A percentile compares a stretch with the other conserved stretches of the same genome.
Conservation (phyloP, 2,329 filamentous ascomycete genomes). For the Fusarium incarnatum region DNA sequence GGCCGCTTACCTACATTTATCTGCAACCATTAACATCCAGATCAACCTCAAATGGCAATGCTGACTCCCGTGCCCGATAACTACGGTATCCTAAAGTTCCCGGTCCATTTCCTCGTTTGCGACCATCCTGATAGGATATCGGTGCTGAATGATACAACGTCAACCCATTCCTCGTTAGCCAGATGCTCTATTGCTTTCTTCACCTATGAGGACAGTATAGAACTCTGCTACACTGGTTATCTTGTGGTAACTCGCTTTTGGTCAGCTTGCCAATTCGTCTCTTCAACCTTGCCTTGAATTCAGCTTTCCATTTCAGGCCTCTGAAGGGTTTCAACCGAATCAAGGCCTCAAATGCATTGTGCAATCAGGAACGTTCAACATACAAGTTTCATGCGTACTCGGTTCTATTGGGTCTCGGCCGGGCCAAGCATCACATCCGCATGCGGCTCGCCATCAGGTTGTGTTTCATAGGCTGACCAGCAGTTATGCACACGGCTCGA, state of each 20-base stretch:
- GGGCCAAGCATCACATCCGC: slow-evolving; percentile 26
- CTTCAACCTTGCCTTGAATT: background rate
- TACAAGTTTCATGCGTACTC: slow-evolving; percentile 13
- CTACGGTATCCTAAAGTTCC: background rate
- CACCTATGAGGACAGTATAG: slow-evolving; percentile 2
- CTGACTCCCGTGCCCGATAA: slow-evolving; percentile 7
- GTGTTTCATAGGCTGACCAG: slow-evolving; percentile 31
- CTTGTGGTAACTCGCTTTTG: background rate
- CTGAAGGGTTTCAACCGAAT: slow-evolving; percentile 1
- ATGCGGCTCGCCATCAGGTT: slow-evolving; percentile 41
- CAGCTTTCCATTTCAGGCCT: slow-evolving; percentile 11
- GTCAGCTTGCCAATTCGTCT: slow-evolving; percentile 3
- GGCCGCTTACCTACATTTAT: slow-evolving; percentile 24
- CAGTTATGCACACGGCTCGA: slow-evolving; percentile 24
- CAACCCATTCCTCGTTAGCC: background rate
- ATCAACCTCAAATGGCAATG: slow-evolving; percentile 12
- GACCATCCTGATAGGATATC: slow-evolving; percentile 3
- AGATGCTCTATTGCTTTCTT: slow-evolving; percentile 24
- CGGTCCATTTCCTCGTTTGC: slow-evolving; percentile 15
- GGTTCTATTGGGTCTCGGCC: slow-evolving; percentile 29
- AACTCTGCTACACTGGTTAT: background rate
- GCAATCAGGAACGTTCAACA: slow-evolving; percentile 14
- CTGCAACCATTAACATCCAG: slow-evolving; percentile 10
- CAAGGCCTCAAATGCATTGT: slow-evolving; percentile 14
- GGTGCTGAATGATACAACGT: background rate